Base-by-base conservation (phyloP, 352 stramenopile genomes). In the Phytophthora palmivora region DNA sequence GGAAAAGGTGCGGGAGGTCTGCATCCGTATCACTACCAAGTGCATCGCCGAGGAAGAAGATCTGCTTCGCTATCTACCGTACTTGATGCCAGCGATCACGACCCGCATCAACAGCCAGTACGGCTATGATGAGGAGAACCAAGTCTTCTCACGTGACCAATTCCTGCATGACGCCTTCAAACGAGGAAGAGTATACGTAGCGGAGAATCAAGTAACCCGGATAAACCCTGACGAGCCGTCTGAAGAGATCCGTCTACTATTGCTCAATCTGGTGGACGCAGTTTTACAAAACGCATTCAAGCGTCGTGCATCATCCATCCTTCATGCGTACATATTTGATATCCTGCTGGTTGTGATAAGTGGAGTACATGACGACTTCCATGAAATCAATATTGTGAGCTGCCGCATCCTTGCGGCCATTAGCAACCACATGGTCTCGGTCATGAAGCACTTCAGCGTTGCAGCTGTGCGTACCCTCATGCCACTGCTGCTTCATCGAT, bases 361-460 rank as follows among this genome's bases (percentile, higher is more conserved):
- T 42, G 71, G 76, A n/a, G 50, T 98, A 3, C 69, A 84, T 42
- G 95, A 98, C 74, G 78, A 91, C 10, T 98, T 87, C 69, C 89
- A 89, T 16, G 85, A 94, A 2, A 58, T 97, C 22, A 96, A 94
- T 56, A 84, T 97, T 58, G 61, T 71, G 30, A 79, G 77, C 9
- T 97, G 84, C 38, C 36, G 59, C 15, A 70, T 88, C 12, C 61
- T 91, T n/a, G 37, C 50, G 4, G 19, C 58, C 15, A 59, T 91
- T 15, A 85, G 74, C 58, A 72, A 81, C 46, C 67, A 91, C 61
- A 96, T 96, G 77, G 80, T 96, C 41, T 84, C 87, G 37, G 94
- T 96, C 26, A 94, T 98, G 74, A 98, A 98, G 77, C 92, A 97
- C 58, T 98, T 98, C 60, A 94, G 88, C 10, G 82, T 96, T 15